A percentile compares a stretch with the other conserved stretches of the same genome.
Conservation (phyloP, 2,329 filamentous ascomycete species). For the Pseudogymnoascus sp. region DNA sequence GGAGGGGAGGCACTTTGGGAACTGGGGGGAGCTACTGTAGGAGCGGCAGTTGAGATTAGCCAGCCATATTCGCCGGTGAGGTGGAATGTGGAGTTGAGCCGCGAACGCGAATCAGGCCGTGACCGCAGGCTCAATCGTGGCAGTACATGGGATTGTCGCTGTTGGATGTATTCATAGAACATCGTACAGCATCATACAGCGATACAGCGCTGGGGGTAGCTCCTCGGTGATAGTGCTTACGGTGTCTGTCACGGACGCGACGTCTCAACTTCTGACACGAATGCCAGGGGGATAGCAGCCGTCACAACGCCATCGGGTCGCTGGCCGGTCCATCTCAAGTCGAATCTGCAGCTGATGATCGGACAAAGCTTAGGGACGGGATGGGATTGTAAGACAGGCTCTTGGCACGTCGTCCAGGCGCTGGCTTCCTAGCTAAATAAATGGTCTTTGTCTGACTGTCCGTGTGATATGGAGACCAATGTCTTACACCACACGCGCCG, state of each 20-base stretch:
- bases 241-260: background rate
- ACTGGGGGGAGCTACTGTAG: background rate
- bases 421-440: background rate
- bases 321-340: background rate
- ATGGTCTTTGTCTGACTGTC: background rate
- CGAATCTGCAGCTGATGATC: slow-evolving; percentile 3
- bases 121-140: background rate
- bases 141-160: background rate
- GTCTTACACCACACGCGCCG: slow-evolving; percentile 2
- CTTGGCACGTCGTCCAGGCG: background rate
- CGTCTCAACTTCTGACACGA: background rate
- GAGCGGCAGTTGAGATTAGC: slow-evolving; percentile 6
- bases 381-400: background rate
- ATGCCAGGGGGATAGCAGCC: background rate
- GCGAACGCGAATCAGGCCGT: background rate
- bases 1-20: background rate
- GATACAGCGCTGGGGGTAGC: background rate
- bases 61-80: background rate
- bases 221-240: background rate
- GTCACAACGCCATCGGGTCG: background rate
- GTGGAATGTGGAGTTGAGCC: background rate
- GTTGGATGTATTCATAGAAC: background rate
- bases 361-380: background rate
- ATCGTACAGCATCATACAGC: background rate
- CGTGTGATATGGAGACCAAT: background rate